Evolutionary conservation across 1,284 basidiomycete species (phyloP), one percentile per base, ranked within the genome.

Genomic region (Meripilus lineatus): DNA sequence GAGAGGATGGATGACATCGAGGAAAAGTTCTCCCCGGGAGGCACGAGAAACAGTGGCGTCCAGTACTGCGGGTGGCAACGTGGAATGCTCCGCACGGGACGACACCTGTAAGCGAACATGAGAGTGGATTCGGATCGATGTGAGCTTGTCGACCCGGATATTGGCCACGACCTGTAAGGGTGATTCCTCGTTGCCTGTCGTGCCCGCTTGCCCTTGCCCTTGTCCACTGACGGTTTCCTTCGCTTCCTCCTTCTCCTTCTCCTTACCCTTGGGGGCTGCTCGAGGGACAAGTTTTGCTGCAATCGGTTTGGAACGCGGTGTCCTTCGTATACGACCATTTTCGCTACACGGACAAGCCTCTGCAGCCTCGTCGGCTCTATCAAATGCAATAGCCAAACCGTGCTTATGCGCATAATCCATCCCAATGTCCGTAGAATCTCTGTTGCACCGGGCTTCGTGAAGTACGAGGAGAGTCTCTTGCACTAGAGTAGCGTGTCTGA

Each of bases 311-410:
- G 36, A 47, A 2, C 49, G 42, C 28, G 10, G 8, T 26, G 56
- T 54, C n/a, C 53, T 45, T 39, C 44, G 54, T 13, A 57, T 75
- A 40, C 66, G 62, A 3, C 81, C 80, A 17, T 66, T 59, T 14
- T 80, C 77, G 46, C 80, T 72, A 47, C 80, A 82, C 4, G 80
- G 79, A 55, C 79, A 84, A 51, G 74, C 69, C 47, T 81, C 78
- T 1, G 71, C 70, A 5, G 80, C 81, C 52, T 83, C 81, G 51
- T 84, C 79, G 2, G 75, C 78, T 6, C 77, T 69, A 48, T 83
- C 79, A 42, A 80, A 77, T 0, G 69, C 70, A 25, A 83, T 66
- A 3, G 69, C 72, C 1, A 81, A 65, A 0, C 73, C 71, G 33
- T 79, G 70, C 40, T 74, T 75, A 50, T 76, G 73, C 2, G 69